Evolutionary conservation across 2,329 filamentous ascomycete genomes (phyloP), one percentile per base, ranked within the genome.

Genomic region (Alternaria consortialis): DNA sequence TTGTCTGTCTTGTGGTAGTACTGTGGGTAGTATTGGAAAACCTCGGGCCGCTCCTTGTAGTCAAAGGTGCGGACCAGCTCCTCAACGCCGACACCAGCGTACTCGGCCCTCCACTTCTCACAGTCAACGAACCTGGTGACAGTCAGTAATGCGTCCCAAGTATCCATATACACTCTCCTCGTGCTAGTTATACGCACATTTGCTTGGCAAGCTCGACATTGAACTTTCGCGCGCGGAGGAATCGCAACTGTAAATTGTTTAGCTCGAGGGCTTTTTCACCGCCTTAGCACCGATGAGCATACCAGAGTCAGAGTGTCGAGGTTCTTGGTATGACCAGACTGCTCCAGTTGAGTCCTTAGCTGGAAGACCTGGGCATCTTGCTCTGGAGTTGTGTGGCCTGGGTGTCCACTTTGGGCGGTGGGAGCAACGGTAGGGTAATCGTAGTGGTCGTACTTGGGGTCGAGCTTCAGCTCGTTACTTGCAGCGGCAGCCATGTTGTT

Each of bases 1-100:
- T 93, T 93, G 82, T 95, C 92, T 12, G 89, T 94, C 85, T 97
- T 97, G 87, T 99, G 95, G 84, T 99, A 99, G 85, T 95, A 99
- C 83, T 99, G 95, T 48, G 93, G 93, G 83, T 99, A 99, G 85
- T 91, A 97, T 81, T 94, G 84, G 81, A 92, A 92, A 60, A 99
- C 87, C 77, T 94, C 80, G 56, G 87, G 78, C 81, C 94, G 95
- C 86, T 97, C 94, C 66, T 86, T 85, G 84, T 97, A 97, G 62
- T 95, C 89, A 85, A 96, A 97, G 71, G 83, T 90, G 65, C 87
- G 88, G 56, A 94, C 88, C 37, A 92, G 86, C 66, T 94, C 86
- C 81, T 97, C 92, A 32, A 97, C 91, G 61, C 83, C 82, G 12
- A 74, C 65, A 58, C 79, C 82, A 65, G 91, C 88, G 74, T 91